Evolutionary conservation across 805 yeast species (phyloP).

Genomic region (Wickerhamomyces pijperi): DNA sequence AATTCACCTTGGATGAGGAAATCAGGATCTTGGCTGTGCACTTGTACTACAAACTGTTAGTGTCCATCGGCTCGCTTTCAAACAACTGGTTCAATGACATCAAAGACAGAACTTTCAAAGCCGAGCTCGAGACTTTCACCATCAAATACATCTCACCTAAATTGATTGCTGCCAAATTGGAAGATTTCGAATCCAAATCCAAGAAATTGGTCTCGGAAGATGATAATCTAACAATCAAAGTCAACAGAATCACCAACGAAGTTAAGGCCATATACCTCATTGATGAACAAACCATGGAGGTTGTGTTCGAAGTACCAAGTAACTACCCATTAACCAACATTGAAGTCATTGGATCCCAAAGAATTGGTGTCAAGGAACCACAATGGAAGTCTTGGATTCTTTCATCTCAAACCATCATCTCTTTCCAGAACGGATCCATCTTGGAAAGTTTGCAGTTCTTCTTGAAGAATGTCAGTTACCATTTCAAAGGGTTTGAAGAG

Average conservation of each 20-base stretch:
- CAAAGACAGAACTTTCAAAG: constrained; percentile 54
- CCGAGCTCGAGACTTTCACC: constrained; percentile 52
- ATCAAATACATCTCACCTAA: constrained; percentile 50
- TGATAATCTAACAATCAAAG: constrained; percentile 40
- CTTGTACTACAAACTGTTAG: constrained; percentile 37
- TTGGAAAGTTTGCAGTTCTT: constrained; percentile 30
- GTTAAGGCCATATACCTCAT: constrained; percentile 63
- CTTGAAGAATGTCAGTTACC: constrained; percentile 60
- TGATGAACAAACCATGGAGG: constrained; percentile 80
- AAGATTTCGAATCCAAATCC: constrained; percentile 34
- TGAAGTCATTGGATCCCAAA: constrained; percentile 60
- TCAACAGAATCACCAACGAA: constrained; percentile 53
- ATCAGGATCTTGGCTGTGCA: constrained; percentile 35
- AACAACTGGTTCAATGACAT: constrained; percentile 64
- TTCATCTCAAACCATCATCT: constrained; percentile 76
- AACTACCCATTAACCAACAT: constrained; percentile 73
- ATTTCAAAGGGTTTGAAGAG: constrained; percentile 90
- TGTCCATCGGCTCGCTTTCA: constrained; percentile 42
- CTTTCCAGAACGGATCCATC: constrained; percentile 60
- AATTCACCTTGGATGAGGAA: constrained; percentile 5
- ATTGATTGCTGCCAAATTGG: constrained; percentile 47
- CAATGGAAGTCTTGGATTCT: constrained; percentile 94
- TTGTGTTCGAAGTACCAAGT: constrained; percentile 62
- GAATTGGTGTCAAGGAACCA: constrained; percentile 82
- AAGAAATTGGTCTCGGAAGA: constrained; percentile 22